Base-by-base conservation (phyloP, 352 stramenopile genomes). In the Halophytophthora polymorphica region DNA sequence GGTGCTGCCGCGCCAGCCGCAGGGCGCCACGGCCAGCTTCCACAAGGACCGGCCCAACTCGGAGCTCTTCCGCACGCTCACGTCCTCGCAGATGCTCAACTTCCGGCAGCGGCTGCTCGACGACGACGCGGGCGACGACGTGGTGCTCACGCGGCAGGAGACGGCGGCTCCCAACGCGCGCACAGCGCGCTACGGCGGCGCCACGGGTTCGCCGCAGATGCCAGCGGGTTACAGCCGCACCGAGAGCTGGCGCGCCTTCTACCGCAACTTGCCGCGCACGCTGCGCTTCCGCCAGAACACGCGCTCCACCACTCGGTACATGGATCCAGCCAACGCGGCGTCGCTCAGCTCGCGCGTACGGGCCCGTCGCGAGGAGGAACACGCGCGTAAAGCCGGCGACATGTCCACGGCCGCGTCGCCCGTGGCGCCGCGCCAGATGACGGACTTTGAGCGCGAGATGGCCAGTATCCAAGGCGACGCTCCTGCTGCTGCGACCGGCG, bases 281-380 rank as follows among this genome's bases (percentile, higher is more conserved):
- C 56, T 92, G 53, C 68, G 82, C 1, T 92, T 90, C 58, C 78
- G 79, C 14, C 78, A 86, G 55, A 88, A 89, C 43, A 88, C 78
- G 22, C 74, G 82, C 18, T 86, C 78, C 2, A 88, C 75, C 0
- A 92, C 82, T 19, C 45, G 82, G 19, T 90, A 92, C 52, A 90
- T 92, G 23, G 77, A 87, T 29, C 78, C 72, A 8, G 65, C 78
- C 1, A 92, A 92, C 47, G 79, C 78, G 0, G 69, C 69, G 22
- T 87, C 82, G 14, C 53, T 92, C 37, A 49, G 67, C 1, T 80
- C 71, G 0, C 53, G 81, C 28, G 43, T 92, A 23, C 73, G 77
- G 3, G 79, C 78, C 1, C 47, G 80, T 11, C 58, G 69, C 25
- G 44, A 79, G 40, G 75, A 90, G 37, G 76, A 86, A 45, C 54